Conservation (phyloP, 768 basidiomycete genomes). For the Collybia nuda region DNA sequence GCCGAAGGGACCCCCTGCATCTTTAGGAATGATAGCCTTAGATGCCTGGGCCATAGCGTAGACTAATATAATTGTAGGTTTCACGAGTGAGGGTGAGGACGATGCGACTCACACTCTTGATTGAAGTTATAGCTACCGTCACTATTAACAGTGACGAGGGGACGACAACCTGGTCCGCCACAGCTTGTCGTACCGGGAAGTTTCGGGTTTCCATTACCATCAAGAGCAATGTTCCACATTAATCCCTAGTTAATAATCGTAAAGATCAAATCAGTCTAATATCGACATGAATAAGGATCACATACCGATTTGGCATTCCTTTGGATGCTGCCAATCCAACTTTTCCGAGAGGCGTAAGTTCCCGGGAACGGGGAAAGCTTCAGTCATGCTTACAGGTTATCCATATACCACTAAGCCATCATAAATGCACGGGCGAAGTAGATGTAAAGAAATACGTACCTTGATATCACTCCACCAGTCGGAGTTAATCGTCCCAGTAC, state of each 20-base stretch:
- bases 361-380: background rate
- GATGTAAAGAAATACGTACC: constrained; percentile 41
- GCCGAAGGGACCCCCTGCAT: constrained; percentile 66
- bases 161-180: constrained; percentile 59
- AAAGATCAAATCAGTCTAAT: constrained; percentile 63
- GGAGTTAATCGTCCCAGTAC: constrained; percentile 60
- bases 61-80: constrained; percentile 31
- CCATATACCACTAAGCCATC: constrained; percentile 37
- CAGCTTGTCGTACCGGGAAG: constrained; percentile 67
- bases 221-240: constrained; percentile 78
- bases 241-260: constrained; percentile 23
- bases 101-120: constrained; percentile 59
- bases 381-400: constrained; percentile 15
- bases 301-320: constrained; percentile 25
- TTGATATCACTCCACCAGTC: constrained; percentile 86
- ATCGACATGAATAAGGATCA: constrained; percentile 67
- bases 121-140: constrained; percentile 65
- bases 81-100: background rate
- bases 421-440: constrained; percentile 61
- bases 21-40: constrained; percentile 70
- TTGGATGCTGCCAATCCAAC: constrained; percentile 23
- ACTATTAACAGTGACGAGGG: constrained; percentile 64
- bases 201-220: constrained; percentile 61
- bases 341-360: constrained; percentile 20
- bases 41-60: constrained; percentile 76